These are phyloP conservation scores for Mycena kentingensis DNA, from an alignment of 768 basidiomycete species.

Conservation along the genomic window DNA sequence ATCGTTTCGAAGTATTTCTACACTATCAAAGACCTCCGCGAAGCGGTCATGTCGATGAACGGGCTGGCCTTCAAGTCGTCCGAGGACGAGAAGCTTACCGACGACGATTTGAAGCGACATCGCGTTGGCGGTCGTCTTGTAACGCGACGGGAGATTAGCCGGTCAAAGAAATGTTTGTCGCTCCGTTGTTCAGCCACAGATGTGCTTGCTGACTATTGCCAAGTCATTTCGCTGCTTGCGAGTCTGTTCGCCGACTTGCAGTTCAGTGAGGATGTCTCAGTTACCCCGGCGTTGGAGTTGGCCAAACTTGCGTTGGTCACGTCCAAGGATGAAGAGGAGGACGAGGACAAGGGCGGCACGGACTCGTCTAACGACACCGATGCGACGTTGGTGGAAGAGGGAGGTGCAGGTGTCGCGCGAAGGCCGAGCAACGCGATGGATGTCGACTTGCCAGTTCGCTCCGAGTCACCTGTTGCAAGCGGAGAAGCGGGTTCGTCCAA, in stretches of 20 bases:
- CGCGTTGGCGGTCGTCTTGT: conserved; percentile 88
- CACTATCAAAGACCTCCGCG: conserved; percentile 88
- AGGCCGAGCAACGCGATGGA: conserved; percentile 53
- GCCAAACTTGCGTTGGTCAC: conserved; percentile 92
- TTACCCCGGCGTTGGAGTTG: conserved; percentile 83
- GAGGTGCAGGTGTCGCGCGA: conserved; percentile 47
- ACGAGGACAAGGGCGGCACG: conserved; percentile 72
- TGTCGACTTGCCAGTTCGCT: conserved; percentile 42
- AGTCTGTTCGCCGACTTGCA: conserved; percentile 79
- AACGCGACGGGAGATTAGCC: conserved; percentile 75
- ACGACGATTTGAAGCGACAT: conserved; percentile 80
- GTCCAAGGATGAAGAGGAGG: conserved; percentile 87
- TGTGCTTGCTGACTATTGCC: conserved; percentile 15
- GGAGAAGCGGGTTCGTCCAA: conserved; percentile 26
- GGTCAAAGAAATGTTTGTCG: conserved; percentile 80
- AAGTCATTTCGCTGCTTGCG: conserved; percentile 82
- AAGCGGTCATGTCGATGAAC: conserved; percentile 65
- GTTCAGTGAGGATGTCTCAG: conserved; percentile 59
- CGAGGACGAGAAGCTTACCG: conserved; percentile 72
- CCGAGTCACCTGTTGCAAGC: conserved; percentile 10
- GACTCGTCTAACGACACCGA: conserved; percentile 87
- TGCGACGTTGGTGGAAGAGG: conserved; percentile 85
- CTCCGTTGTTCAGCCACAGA: conserved; percentile 2
- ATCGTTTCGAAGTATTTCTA: conserved; percentile 77
- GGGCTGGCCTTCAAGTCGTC: conserved; percentile 54